A percentile compares a stretch with the other conserved stretches of the same genome.
These are phyloP conservation scores for Talaromyces sp. DNA, from an alignment of 2,329 filamentous ascomycete genomes.

Conservation along the genomic window DNA sequence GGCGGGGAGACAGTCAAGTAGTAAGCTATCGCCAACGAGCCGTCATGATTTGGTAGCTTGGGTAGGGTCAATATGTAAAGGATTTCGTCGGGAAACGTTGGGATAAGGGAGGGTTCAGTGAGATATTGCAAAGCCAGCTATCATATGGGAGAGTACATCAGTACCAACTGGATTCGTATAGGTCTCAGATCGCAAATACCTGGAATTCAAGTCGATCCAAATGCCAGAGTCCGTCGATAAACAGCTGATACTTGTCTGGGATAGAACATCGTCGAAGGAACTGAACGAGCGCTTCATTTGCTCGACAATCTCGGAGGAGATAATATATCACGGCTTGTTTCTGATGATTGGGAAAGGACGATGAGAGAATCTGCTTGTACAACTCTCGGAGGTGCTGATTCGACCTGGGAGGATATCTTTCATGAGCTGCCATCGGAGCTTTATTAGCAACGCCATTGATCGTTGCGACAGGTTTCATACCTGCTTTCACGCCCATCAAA, in stretches of 20 bases:
- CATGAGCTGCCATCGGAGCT: constrained; percentile 45
- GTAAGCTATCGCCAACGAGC: constrained; percentile 69
- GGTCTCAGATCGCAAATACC: constrained; percentile 37
- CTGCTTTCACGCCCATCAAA: constrained; percentile 65
- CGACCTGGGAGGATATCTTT: constrained; percentile 70
- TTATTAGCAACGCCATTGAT: background rate
- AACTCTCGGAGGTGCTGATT: constrained; percentile 65
- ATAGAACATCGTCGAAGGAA: constrained; percentile 65
- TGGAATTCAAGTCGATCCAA: constrained; percentile 69
- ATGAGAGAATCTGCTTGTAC: constrained; percentile 66
- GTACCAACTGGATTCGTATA: background rate
- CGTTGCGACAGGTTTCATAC: constrained; percentile 41
- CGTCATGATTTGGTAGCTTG: constrained; percentile 57
- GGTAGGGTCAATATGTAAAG: constrained; percentile 62
- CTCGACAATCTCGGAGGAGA: constrained; percentile 70
- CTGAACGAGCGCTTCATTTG: constrained; percentile 50
- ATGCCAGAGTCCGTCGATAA: constrained; percentile 79
- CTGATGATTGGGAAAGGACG: constrained; percentile 65
- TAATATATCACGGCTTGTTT: constrained; percentile 84
- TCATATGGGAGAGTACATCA: background rate
- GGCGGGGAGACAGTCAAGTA: constrained; percentile 72
- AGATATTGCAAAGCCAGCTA: constrained; percentile 70
- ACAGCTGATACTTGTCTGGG: constrained; percentile 71
- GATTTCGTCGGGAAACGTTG: constrained; percentile 81
- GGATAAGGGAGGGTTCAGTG: constrained; percentile 72